Conservation (phyloP, 805 yeast species). For the Hanseniaspora valbyensis region DNA sequence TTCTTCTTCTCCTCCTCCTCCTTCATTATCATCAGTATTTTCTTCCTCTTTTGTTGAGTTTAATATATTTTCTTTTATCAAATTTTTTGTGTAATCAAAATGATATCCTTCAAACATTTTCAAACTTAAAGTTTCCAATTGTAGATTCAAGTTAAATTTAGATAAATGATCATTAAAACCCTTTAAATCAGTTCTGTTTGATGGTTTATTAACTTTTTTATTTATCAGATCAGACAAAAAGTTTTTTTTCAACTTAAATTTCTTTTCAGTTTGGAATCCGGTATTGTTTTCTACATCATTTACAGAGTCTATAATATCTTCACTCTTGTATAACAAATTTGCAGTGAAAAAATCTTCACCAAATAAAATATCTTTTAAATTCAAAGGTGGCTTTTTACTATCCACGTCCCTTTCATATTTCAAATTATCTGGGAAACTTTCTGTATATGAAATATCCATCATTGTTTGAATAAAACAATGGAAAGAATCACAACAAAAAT, state of each 20-base stretch:
- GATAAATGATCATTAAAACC: neutral
- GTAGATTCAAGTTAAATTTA: neutral
- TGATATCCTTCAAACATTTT: constrained; percentile 83
- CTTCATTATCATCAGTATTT: constrained; percentile 14
- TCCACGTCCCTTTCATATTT: constrained; percentile 36
- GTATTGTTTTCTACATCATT: constrained; percentile 30
- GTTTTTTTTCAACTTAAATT: constrained; percentile 1
- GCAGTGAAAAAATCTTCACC: constrained; percentile 21
- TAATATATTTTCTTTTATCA: constrained; percentile 54
- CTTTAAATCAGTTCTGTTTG: neutral
- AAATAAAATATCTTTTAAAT: constrained; percentile 35
- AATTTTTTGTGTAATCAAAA: constrained; percentile 66
- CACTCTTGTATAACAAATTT: constrained; percentile 5
- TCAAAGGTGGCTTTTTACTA: constrained; percentile 25
- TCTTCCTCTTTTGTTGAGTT: constrained; percentile 37
- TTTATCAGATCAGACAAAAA: constrained; percentile 13
- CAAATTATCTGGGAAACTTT: constrained; percentile 46
- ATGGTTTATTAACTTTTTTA: neutral
- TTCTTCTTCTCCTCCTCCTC: neutral
- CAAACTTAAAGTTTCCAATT: constrained; percentile 24
- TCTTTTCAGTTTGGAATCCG: constrained; percentile 19
- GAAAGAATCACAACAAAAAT: constrained; percentile 74
- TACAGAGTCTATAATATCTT: constrained; percentile 27
- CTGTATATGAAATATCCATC: constrained; percentile 61
- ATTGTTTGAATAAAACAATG: constrained; percentile 57